Conservation (phyloP, 495 filamentous ascomycete genomes). For the Daldinia grandis region DNA sequence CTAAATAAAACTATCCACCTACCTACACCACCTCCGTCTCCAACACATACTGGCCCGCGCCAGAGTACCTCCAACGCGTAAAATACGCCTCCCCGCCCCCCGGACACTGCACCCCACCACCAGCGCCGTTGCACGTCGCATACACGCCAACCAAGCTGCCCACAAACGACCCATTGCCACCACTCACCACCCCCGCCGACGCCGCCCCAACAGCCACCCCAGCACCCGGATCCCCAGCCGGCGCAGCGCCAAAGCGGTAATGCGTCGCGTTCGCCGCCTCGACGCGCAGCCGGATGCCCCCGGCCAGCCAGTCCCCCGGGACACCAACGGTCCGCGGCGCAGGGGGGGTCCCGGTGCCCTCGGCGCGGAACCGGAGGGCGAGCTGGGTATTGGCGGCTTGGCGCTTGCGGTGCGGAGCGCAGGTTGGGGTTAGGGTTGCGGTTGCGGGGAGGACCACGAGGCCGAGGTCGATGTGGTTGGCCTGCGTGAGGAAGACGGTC, state of each 20-base stretch:
- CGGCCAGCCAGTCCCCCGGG: conserved; percentile 39
- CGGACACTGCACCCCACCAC: conserved; percentile 38
- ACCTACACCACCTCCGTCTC: conserved; percentile 32
- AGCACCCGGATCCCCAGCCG: conserved; percentile 24
- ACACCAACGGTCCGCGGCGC: conserved; percentile 14
- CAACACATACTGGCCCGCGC: conserved; percentile 45
- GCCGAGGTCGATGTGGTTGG: conserved; percentile 56
- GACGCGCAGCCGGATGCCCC: conserved; percentile 45
- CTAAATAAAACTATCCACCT: neutral
- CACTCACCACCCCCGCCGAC: conserved; percentile 46
- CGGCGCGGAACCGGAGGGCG: conserved; percentile 44
- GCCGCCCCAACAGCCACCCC: conserved; percentile 43
- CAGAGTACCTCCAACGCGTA: conserved; percentile 50
- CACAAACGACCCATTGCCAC: conserved; percentile 48
- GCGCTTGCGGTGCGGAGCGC: neutral
- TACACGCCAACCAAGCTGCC: conserved; percentile 54
- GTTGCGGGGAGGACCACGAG: conserved; percentile 45
- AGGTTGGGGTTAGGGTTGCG: neutral
- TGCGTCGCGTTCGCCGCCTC: conserved; percentile 50
- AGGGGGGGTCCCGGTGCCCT: conserved; percentile 22
- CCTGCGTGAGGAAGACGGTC: conserved; percentile 57
- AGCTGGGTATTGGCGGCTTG: conserved; percentile 34
- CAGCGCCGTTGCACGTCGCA: conserved; percentile 56
- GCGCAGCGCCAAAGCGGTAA: conserved; percentile 46
- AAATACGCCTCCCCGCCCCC: conserved; percentile 47